Evolutionary conservation across 352 stramenopile genomes (phyloP).

Genomic region (Globisporangium paroecandrum): DNA sequence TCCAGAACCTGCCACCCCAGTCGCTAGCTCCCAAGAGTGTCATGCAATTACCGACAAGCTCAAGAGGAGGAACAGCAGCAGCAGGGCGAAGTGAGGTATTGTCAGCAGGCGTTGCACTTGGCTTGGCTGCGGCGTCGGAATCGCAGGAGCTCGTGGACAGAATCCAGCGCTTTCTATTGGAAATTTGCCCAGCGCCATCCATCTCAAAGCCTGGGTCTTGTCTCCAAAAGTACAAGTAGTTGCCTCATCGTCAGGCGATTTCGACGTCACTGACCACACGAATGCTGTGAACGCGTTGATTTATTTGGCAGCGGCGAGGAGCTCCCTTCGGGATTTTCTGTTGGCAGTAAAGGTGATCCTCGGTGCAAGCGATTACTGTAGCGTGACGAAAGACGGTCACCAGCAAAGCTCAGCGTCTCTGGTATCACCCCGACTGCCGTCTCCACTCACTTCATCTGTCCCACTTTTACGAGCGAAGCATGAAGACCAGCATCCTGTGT

Average conservation of each 20-base stretch:
- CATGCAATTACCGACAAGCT: not conserved
- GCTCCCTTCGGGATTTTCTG: constrained; percentile 55
- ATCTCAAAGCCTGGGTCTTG: constrained; percentile 7
- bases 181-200: constrained; percentile 28
- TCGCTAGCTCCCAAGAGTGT: constrained; percentile 23
- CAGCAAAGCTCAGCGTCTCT: constrained; percentile 5
- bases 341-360: constrained; percentile 53
- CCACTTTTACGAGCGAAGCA: constrained; percentile 18
- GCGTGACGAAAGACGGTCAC: constrained; percentile 24
- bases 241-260: constrained; percentile 18
- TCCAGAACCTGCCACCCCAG: constrained; percentile 35
- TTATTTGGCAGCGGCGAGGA: constrained; percentile 45
- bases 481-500: constrained; percentile 9
- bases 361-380: constrained; percentile 24
- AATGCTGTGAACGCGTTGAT: constrained; percentile 53
- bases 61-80: not conserved
- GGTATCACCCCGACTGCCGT: constrained; percentile 20
- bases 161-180: constrained; percentile 46
- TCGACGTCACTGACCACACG: constrained; percentile 38
- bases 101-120: not conserved
- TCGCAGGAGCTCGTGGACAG: constrained; percentile 28
- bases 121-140: constrained; percentile 6
- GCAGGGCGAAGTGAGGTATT: not conserved
- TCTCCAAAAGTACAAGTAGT: constrained; percentile 37
- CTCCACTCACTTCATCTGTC: constrained; percentile 26